Percentiles rank a stretch among this genome's conserved stretches.
Conservation (phyloP, 768 basidiomycete genomes). For the Leccinum variicolor region DNA sequence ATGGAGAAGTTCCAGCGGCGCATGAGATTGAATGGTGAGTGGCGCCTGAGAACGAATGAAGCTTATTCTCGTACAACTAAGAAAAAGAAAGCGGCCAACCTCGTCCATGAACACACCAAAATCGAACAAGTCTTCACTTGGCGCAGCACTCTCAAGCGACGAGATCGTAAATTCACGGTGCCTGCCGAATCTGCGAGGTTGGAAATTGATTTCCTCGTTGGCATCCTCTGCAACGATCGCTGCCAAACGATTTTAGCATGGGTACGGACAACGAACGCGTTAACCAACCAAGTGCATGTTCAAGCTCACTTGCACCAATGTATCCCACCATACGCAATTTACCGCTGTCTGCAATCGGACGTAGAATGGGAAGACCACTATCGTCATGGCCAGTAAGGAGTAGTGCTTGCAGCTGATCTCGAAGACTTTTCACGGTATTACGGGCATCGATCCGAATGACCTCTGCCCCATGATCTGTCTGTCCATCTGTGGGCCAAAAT, state of each 20-base stretch:
- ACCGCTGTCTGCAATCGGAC: slow-evolving; percentile 40
- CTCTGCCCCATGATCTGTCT: slow-evolving; percentile 69
- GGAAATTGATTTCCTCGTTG: slow-evolving; percentile 66
- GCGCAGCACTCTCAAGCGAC: slow-evolving; percentile 37
- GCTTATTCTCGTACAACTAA: background rate
- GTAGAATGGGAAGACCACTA: slow-evolving; percentile 84
- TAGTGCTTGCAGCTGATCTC: slow-evolving; percentile 62
- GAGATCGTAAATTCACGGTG: slow-evolving; percentile 51
- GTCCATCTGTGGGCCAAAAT: background rate
- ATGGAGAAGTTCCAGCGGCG: slow-evolving; percentile 89
- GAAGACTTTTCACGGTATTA: slow-evolving; percentile 78
- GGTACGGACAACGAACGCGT: background rate
- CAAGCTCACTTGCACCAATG: slow-evolving; percentile 89
- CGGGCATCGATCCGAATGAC: slow-evolving; percentile 65
- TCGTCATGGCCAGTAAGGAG: slow-evolving; percentile 64
- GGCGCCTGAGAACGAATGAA: slow-evolving; percentile 59
- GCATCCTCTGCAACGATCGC: slow-evolving; percentile 74
- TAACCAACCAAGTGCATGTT: slow-evolving; percentile 81
- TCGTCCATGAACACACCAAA: slow-evolving; percentile 91
- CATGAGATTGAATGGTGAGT: slow-evolving; percentile 75
- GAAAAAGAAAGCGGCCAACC: slow-evolving; percentile 36
- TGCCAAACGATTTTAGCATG: slow-evolving; percentile 27
- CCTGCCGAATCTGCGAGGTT: slow-evolving; percentile 40
- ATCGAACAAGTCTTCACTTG: slow-evolving; percentile 59
- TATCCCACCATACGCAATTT: slow-evolving; percentile 79